Percentiles rank a stretch among this genome's conserved stretches.
Evolutionary conservation across 495 filamentous ascomycete species (phyloP).

Genomic region (Aspergillus coremiiformis): DNA sequence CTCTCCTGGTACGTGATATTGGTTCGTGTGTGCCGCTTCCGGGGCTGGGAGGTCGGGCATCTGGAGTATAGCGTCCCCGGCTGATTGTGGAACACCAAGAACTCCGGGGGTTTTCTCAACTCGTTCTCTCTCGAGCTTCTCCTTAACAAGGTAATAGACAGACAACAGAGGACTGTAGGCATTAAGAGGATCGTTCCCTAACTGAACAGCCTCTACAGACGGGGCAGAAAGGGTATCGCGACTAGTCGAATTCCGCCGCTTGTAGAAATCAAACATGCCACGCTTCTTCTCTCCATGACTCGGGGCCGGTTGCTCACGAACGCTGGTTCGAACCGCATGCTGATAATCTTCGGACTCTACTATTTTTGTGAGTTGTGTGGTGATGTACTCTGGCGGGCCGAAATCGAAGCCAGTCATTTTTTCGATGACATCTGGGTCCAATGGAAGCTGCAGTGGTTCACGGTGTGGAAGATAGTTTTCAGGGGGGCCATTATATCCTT

Average conservation of each 20-base stretch:
- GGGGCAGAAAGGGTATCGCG: conserved; percentile 81
- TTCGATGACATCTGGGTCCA: conserved; percentile 75
- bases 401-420: conserved; percentile 99
- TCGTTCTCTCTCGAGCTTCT: conserved; percentile 83
- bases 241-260: conserved; percentile 84
- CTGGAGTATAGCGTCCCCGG: conserved; percentile 54
- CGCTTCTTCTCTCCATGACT: conserved; percentile 78
- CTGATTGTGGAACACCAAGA: conserved; percentile 44
- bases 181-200: conserved; percentile 84
- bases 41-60: conserved; percentile 73
- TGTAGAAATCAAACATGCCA: conserved; percentile 95
- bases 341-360: conserved; percentile 91
- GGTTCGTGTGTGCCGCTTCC: conserved; percentile 86
- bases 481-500: conserved; percentile 76
- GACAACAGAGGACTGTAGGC: conserved; percentile 90
- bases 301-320: conserved; percentile 55
- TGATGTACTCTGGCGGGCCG: conserved; percentile 76
- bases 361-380: conserved; percentile 68
- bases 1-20: conserved; percentile 80
- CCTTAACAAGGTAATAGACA: conserved; percentile 90
- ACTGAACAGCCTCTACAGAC: conserved; percentile 73
- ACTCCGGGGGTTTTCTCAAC: conserved; percentile 56
- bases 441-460: conserved; percentile 75
- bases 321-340: conserved; percentile 59
- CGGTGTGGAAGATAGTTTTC: conserved; percentile 84